These are phyloP conservation scores for Holtermanniella nyarrowii DNA, from an alignment of 768 basidiomycete genomes.

Conservation along the genomic window DNA sequence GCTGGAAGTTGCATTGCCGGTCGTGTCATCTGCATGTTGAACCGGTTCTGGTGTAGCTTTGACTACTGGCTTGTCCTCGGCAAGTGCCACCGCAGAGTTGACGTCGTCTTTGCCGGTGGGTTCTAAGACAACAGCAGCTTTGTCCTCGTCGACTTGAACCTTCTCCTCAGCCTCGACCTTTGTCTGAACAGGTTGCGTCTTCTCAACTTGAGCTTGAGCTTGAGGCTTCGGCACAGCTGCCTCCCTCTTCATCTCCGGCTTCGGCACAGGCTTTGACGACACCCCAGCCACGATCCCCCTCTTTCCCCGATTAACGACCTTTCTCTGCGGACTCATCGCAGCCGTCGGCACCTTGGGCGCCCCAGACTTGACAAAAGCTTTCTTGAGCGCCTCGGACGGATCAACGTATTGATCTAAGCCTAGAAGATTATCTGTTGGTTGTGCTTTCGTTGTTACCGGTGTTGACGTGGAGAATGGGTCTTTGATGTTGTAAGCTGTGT, in stretches of 20 bases:
- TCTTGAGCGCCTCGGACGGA: constrained; percentile 25
- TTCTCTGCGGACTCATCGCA: constrained; percentile 10
- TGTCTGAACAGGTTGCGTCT: not conserved
- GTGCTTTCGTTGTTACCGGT: not conserved
- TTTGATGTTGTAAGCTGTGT: not conserved
- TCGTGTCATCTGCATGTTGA: no score
- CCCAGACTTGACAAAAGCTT: constrained; percentile 31
- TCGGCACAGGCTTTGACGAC: not conserved
- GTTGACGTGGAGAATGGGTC: not conserved
- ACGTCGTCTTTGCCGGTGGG: constrained; percentile 1
- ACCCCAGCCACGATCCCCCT: not conserved
- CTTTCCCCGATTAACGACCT: constrained; percentile 24
- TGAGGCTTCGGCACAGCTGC: constrained; percentile 2
- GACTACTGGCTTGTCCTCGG: not conserved
- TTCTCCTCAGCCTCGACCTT: not conserved
- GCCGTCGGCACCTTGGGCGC: constrained; percentile 3
- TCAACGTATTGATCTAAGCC: constrained; percentile 29
- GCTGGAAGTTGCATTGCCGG: not conserved
- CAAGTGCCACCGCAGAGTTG: no score
- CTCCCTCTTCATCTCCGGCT: constrained; percentile 4
- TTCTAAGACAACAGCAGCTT: no score
- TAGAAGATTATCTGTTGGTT: constrained; percentile 21
- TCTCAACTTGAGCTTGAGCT: not conserved
- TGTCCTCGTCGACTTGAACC: not conserved
- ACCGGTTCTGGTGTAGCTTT: not conserved